Evolutionary conservation across 192 early-diverging fungal species (phyloP), one percentile per base, ranked within the genome.

Genomic region (Podila minutissima): DNA sequence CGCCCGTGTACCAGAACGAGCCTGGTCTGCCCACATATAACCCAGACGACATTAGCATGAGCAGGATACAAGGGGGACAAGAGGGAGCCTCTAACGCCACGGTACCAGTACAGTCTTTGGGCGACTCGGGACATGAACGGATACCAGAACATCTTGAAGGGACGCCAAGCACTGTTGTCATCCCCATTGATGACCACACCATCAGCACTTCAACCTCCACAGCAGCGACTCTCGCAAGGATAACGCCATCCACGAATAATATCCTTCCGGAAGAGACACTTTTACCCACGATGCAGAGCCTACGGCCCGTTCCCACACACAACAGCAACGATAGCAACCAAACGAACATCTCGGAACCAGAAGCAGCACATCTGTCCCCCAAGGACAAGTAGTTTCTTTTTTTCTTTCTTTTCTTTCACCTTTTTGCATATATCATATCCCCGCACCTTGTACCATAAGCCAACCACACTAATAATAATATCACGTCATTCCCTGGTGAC

Each of bases 1-100:
- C 69, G 0, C 69, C 69, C 38, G 38, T 71, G 28, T 71, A 71
- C 49, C 58, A 71, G 13, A 64, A 38, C 31, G 69, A 50, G 11
- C 69, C 69, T 28, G 62, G 62, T 2, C 24, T 71, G 10, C 69
- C 69, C 1, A 57, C n/a, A 3, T 71, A 71, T 19, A 35, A n/a
- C 32, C 29, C 32, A 0, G 69, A 71, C 32, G 69, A 55, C 15
- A 71, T 71, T 19, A 49, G 5, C 24, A 5, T 62, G 69, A 53
- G 22, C 26, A 32, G 26, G 13, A 37, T 70, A 20, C 59, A 60
- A 31, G 38, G 41, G 12, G 15, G 8, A 17, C 41, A 46, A 46
- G 41, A 46, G 41, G 41, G 41, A 46, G 13, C 41, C 13, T 15
- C 41, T 15, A 37, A 37, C 35, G 10, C 35, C 35, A 10, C 33